These are phyloP conservation scores for Pseudonitzschia multiseries DNA, from an alignment of 108 stramenopile genomes.

Conservation along the genomic window DNA sequence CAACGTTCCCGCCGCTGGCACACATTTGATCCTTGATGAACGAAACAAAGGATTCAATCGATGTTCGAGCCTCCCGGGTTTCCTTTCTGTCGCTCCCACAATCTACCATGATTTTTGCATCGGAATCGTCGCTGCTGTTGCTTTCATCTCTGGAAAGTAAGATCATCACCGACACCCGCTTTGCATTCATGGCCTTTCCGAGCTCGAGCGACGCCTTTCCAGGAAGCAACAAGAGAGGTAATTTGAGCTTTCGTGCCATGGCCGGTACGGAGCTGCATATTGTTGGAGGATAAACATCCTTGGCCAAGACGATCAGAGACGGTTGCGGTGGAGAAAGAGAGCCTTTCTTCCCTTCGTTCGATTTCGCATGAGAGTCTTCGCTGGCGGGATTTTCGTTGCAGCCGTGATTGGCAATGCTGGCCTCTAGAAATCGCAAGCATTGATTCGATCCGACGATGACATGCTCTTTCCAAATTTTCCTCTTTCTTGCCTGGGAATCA, in stretches of 20 bases:
- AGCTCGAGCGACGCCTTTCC: conserved; percentile 68
- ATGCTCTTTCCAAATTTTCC: conserved; percentile 31
- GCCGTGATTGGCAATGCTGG: neutral
- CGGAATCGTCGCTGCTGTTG: neutral
- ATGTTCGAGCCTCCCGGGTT: neutral
- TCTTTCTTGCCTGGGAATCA: conserved; percentile 2
- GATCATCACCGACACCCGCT: conserved; percentile 45
- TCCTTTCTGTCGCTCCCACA: neutral
- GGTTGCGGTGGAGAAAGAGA: conserved; percentile 14
- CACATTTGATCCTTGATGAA: conserved; percentile 11
- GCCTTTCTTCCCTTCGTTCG: neutral
- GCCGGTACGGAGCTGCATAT: conserved; percentile 58
- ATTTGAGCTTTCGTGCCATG: conserved; percentile 28
- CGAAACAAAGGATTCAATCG: neutral
- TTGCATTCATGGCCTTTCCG: conserved; percentile 48
- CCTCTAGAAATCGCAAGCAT: conserved; percentile 58
- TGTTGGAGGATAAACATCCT: conserved; percentile 67
- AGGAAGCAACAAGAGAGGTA: conserved; percentile 56
- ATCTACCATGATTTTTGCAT: neutral
- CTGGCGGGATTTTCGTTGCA: neutral
- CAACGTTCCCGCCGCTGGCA: neutral
- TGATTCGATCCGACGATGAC: conserved; percentile 67
- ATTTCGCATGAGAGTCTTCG: neutral
- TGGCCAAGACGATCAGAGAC: conserved; percentile 47
- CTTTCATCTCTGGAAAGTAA: conserved; percentile 33